Base-by-base conservation (phyloP, 2,329 filamentous ascomycete genomes). In the Penicillium italicum region DNA sequence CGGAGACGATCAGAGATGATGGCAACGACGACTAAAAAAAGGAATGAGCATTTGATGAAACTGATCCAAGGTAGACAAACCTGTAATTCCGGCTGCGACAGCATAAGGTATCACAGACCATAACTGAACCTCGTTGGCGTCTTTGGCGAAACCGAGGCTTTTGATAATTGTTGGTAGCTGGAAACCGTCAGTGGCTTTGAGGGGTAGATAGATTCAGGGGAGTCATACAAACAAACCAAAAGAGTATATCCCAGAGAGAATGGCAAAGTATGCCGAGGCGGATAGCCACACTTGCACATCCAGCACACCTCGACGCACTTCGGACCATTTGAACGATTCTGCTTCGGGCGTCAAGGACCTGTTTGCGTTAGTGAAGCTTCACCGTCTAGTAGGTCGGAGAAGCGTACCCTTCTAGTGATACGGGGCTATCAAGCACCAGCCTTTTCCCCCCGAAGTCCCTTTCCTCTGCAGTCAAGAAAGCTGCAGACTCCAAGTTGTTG, bases 41-140 rank as follows among this genome's bases (percentile, higher is more conserved):
- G n/a, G 10, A 6, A 6, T 44, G 11, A 40, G 28, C 22, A 34
- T 18, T 37, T n/a, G 44, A 36, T 28, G 12, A n/a, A 8, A n/a
- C 12, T 14, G 3, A 48, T 26, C 8, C 3, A 20, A 36, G 41
- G 26, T 4, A 11, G 9, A 59, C 72, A 57, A 63, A 80, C 80
- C 78, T 20, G 81, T 83, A 9, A 82, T 71, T 1, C 82, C 72
- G 0, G 82, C 78, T 1, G 83, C 84, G 0, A 85, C 81, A 0
- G 83, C 84, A 62, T 86, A 86, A 0, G 83, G 83, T 36, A 85
- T 85, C 16, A 86, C 84, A 1, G 82, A 82, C 83, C 83, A 85
- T 7, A 86, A 76, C 61, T 86, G 84, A 0, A 82, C 79, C 62
- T 83, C 70, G 64, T 85, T 82, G 11, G 82, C 73, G 26, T 81